Evolutionary conservation across 192 early-diverging fungal genomes (phyloP).

Genomic region (Chytriomyces hyalinus): DNA sequence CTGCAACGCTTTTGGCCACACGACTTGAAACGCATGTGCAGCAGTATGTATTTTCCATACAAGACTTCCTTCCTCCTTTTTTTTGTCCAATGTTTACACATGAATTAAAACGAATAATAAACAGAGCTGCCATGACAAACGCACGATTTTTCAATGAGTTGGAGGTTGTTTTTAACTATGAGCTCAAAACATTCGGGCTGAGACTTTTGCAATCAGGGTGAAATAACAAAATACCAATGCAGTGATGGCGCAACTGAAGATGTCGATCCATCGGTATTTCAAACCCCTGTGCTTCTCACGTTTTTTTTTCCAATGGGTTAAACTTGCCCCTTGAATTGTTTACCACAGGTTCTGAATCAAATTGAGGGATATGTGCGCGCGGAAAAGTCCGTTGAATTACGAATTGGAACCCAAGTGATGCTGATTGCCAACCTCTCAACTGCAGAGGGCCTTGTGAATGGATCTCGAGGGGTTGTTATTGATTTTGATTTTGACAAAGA

Average conservation of each 20-base stretch:
- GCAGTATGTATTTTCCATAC: not conserved
- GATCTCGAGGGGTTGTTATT: slow-evolving; percentile 30
- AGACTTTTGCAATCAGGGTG: not conserved
- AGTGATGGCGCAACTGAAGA: slow-evolving; percentile 4
- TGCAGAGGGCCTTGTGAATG: slow-evolving; percentile 31
- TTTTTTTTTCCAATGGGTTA: not conserved
- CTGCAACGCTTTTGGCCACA: not conserved
- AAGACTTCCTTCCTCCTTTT: no score
- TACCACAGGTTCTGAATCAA: no score
- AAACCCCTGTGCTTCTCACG: no score
- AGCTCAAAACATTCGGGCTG: no score
- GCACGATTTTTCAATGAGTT: slow-evolving; percentile 12
- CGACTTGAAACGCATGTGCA: slow-evolving; percentile 7
- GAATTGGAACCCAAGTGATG: slow-evolving; percentile 30
- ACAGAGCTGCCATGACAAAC: not conserved
- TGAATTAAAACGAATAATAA: slow-evolving; percentile 1
- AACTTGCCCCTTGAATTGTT: not conserved
- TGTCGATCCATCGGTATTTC: not conserved
- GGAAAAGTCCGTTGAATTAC: not conserved
- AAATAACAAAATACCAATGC: not conserved
- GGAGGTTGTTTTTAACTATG: no score
- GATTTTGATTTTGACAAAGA: slow-evolving; percentile 29
- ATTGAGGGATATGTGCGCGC: slow-evolving; percentile 14
- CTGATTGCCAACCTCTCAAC: slow-evolving; percentile 24
- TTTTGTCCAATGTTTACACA: not conserved